Evolutionary conservation across 306 rosid species (phyloP).

Genomic region (Lathyrus sativus): DNA sequence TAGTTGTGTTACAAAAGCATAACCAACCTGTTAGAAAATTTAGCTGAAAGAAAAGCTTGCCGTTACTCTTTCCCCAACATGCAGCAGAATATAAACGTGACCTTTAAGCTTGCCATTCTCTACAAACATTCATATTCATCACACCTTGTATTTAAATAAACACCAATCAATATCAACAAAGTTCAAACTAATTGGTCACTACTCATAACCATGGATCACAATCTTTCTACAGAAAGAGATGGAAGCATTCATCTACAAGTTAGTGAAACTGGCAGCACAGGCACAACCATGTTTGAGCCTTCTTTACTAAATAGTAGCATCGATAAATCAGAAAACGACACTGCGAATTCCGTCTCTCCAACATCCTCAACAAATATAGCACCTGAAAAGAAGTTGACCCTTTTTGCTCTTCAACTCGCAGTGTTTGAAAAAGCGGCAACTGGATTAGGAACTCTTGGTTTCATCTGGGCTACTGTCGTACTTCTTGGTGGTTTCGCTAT

Average conservation of each 20-base stretch:
- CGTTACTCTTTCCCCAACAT: slow-evolving; percentile 49
- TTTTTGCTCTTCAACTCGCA: slow-evolving; percentile 84
- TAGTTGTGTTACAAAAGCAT: slow-evolving; percentile 25
- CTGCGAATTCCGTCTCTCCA: slow-evolving; percentile 22
- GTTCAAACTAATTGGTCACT: not conserved
- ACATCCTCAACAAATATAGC: slow-evolving; percentile 40
- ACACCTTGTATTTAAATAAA: slow-evolving; percentile 7
- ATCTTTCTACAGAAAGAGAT: slow-evolving; percentile 37
- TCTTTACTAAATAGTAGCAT: slow-evolving; percentile 30
- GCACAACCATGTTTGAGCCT: slow-evolving; percentile 59
- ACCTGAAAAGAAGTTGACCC: slow-evolving; percentile 83
- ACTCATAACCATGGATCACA: slow-evolving; percentile 46
- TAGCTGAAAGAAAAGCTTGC: slow-evolving; percentile 40
- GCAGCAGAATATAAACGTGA: slow-evolving; percentile 45
- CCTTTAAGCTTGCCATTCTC: slow-evolving; percentile 43
- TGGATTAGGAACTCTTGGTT: slow-evolving; percentile 82
- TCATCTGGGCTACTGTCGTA: slow-evolving; percentile 93
- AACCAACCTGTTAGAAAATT: slow-evolving; percentile 38
- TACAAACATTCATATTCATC: not conserved
- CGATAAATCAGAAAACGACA: slow-evolving; percentile 52
- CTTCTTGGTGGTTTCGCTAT: slow-evolving; percentile 86
- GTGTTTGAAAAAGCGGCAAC: slow-evolving; percentile 87
- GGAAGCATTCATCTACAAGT: slow-evolving; percentile 55
- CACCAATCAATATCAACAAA: not conserved
- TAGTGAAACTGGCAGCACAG: slow-evolving; percentile 47